A percentile compares a stretch with the other conserved stretches of the same genome.
These are phyloP conservation scores for Trypanosoma theileri DNA, from an alignment of 208 protist species.

Conservation along the genomic window DNA sequence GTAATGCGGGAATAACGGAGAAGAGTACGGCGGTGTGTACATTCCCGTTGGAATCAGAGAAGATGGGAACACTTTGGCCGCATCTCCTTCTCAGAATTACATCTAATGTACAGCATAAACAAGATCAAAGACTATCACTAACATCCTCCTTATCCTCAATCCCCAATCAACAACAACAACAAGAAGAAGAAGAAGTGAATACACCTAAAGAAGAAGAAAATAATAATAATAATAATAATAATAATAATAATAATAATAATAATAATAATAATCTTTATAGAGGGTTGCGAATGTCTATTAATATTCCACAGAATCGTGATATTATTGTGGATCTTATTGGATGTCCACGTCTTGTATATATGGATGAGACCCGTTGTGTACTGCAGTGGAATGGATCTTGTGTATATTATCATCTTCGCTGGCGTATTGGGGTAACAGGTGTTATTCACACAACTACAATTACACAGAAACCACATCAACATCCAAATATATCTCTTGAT, in stretches of 20 bases:
- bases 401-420: conserved; percentile 13
- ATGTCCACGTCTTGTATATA: neutral
- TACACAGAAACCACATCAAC: neutral
- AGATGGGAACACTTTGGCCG: conserved; percentile 1
- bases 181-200: neutral
- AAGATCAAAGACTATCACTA: neutral
- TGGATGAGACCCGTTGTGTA: conserved; percentile 9
- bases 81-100: conserved; percentile 12
- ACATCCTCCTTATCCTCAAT: neutral
- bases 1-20: neutral
- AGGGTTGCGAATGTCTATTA: too few species aligned
- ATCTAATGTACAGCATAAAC: conserved; percentile 2
- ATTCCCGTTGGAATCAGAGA: neutral
- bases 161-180: neutral
- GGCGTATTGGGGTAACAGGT: conserved; percentile 16
- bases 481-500: conserved; percentile 13
- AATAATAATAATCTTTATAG: too few species aligned
- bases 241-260: neutral
- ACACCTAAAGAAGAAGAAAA: neutral
- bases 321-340: conserved; percentile 25
- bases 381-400: conserved; percentile 27
- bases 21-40: neutral
- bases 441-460: conserved; percentile 13
- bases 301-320: neutral
- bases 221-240: neutral